phyloP scores from a whole-genome alignment of 306 rosid species.

The Cucurbita maxima region DNA sequence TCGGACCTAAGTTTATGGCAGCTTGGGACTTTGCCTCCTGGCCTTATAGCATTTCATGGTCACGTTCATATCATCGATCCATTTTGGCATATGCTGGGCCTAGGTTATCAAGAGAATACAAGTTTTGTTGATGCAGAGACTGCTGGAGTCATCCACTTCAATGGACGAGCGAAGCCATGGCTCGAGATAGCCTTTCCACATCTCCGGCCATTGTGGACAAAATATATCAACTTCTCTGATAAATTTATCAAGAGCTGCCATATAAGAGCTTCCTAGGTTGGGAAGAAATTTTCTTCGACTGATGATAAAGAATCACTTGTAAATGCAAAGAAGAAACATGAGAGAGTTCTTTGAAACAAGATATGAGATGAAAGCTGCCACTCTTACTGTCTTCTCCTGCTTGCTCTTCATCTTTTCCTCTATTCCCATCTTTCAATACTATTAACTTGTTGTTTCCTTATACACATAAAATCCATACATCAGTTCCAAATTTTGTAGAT shows the following conservation, averaged over 20 bases:
- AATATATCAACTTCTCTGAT: slow-evolving; percentile 74
- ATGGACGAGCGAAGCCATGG: slow-evolving; percentile 99
- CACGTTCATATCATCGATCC: slow-evolving; percentile 73
- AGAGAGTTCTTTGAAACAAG: slow-evolving; percentile 13
- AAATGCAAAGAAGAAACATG: slow-evolving; percentile 21
- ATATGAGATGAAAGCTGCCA: not conserved
- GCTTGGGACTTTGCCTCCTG: slow-evolving; percentile 96
- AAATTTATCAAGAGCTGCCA: slow-evolving; percentile 83
- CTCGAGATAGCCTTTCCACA: slow-evolving; percentile 85
- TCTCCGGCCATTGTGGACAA: slow-evolving; percentile 64
- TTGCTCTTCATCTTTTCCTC: slow-evolving; percentile 19
- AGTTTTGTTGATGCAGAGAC: slow-evolving; percentile 49
- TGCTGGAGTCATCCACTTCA: slow-evolving; percentile 85
- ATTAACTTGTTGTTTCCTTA: not conserved
- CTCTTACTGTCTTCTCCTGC: slow-evolving; percentile 18
- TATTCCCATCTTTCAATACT: slow-evolving; percentile 26
- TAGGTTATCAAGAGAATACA: slow-evolving; percentile 92
- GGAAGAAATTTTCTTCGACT: slow-evolving; percentile 10
- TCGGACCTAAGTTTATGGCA: slow-evolving; percentile 97
- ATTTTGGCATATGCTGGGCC: slow-evolving; percentile 96
- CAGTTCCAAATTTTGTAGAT: slow-evolving; percentile 2
- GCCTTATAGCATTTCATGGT: slow-evolving; percentile 94
- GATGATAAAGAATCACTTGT: slow-evolving; percentile 26
- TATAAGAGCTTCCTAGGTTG: slow-evolving; percentile 47
- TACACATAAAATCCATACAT: slow-evolving; percentile 11